Base-by-base conservation (phyloP, 1,284 basidiomycete genomes). In the Neolentinus lepideus region DNA sequence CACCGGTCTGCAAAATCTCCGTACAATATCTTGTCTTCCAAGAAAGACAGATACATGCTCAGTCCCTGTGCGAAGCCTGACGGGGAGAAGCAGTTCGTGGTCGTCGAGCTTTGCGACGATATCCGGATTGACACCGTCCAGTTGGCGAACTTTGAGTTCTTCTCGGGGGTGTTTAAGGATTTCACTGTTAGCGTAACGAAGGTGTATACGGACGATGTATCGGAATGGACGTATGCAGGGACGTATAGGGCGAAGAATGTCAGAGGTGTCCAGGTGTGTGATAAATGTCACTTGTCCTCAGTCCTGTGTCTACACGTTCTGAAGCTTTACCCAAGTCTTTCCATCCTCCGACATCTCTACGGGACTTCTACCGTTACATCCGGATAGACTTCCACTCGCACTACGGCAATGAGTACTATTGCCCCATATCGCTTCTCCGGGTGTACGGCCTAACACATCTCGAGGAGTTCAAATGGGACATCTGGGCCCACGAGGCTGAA, bases 371-470 rank as follows among this genome's bases (percentile, higher is more conserved):
- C 67, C 88, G 95, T 19, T 98, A 90, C 67, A 83, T 99, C 51
- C 88, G 96, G 3, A 86, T 99, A 66, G 94, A 98, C 70, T 98
- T 99, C 67, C 82, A 90, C 52, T 90, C 93, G 0, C 90, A 95
- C 67, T 99, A 97, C 63, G 93, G 94, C 19, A 90, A 84, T 63
- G 97, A 99, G 70, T 98, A 90, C 72, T 99, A 96, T 68, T 99
- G 96, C 65, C 96, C 96, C 0, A 79, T 99, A 21, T 95, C 92
- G 1, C 81, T 98, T 1, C 79, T 99, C 26, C 86, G 94, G 29
- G 94, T 98, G 1, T 98, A 95, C 62, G 96, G 97, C 2, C 84
- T 98, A 60, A 98, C 95, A 11, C 94, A 98, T 73, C 86, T 98
- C 63, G 96, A 99, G 62, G 88, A 96, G 62, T 98, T 90, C 82